Evolutionary conservation across 352 stramenopile genomes (phyloP).

Genomic region (Pythium dissimile): DNA sequence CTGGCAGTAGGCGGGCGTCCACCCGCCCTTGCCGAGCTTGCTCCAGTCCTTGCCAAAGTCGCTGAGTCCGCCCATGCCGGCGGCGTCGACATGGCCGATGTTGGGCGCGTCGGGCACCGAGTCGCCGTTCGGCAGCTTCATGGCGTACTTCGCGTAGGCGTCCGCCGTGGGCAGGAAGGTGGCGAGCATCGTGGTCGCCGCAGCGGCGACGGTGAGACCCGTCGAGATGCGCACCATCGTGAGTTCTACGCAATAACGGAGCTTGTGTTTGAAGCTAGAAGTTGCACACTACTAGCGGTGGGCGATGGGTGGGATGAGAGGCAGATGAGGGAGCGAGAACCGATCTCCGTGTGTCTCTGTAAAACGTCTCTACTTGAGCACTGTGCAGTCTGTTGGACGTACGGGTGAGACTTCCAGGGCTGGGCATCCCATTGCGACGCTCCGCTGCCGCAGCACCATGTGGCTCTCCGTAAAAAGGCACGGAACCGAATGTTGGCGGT

Average conservation of each 20-base stretch:
- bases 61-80: constrained; percentile 26
- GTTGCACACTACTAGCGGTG: no score
- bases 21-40: constrained; percentile 23
- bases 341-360: no score
- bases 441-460: constrained; percentile 2
- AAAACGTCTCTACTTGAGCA: no score
- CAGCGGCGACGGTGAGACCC: background rate
- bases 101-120: constrained; percentile 17
- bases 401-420: no score
- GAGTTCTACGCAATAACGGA: no score
- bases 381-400: no score
- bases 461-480: constrained; percentile 7
- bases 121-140: constrained; percentile 31
- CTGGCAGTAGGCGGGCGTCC: constrained; percentile 42
- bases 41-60: constrained; percentile 37
- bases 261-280: no score
- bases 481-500: constrained; percentile 5
- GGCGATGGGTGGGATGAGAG: no score
- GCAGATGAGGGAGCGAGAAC: background rate
- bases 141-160: constrained; percentile 22
- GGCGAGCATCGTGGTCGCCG: background rate
- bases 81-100: constrained; percentile 33
- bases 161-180: background rate
- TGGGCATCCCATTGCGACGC: background rate
- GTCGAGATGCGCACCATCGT: background rate